Conservation (phyloP, 352 stramenopile genomes). For the Phytophthora cryptogea region DNA sequence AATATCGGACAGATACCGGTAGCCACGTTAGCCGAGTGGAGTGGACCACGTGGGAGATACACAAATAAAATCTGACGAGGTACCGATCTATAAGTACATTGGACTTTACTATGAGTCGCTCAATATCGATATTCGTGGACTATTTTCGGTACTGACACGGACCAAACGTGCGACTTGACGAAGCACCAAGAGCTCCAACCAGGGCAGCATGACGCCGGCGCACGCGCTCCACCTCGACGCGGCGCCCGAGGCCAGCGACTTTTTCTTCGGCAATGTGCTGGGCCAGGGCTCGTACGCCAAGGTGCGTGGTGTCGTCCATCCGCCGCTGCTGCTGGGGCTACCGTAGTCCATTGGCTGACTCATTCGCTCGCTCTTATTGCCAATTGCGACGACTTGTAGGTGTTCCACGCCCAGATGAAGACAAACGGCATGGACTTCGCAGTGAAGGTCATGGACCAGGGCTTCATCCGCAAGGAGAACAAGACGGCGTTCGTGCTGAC, state of each 20-base stretch:
- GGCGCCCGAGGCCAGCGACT: constrained; percentile 77
- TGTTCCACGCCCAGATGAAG: constrained; percentile 89
- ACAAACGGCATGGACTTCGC: constrained; percentile 80
- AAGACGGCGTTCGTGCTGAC: constrained; percentile 91
- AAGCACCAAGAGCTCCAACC: constrained; percentile 4
- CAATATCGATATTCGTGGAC: neutral
- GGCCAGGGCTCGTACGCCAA: constrained; percentile 90
- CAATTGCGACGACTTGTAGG: constrained; percentile 35
- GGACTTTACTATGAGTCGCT: neutral
- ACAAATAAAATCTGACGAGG: neutral
- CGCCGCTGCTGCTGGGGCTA: neutral
- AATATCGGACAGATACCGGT: neutral
- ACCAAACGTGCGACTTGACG: constrained; percentile 17
- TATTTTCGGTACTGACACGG: neutral
- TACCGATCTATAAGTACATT: neutral
- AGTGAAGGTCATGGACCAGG: constrained; percentile 93
- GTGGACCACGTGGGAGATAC: neutral
- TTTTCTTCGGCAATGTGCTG: constrained; percentile 86
- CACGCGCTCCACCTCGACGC: constrained; percentile 61
- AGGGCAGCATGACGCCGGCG: constrained; percentile 35
- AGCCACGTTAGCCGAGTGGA: neutral
- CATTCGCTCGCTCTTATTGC: constrained; percentile 6
- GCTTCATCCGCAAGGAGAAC: constrained; percentile 91
- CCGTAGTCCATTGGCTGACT: neutral
- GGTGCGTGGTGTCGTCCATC: constrained; percentile 30